Base-by-base conservation (phyloP, 2,329 filamentous ascomycete genomes). In the Chrysosporium keratinophilum region DNA sequence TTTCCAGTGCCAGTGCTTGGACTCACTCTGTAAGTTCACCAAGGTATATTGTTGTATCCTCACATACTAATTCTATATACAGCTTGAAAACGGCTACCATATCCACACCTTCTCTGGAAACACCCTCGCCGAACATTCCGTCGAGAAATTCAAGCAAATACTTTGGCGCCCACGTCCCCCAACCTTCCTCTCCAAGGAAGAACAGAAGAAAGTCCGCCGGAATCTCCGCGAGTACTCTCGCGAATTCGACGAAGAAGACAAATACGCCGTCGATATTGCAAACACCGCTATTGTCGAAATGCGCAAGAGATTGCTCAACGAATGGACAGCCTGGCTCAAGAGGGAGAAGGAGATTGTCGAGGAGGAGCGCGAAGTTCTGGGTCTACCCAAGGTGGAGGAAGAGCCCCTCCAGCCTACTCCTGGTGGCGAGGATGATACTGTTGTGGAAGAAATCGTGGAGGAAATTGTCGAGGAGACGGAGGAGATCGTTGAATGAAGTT, bases 51-150 rank as follows among this genome's bases (percentile, higher is more conserved):
- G 3, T 28, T 7, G 23, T 28, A 28, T 28, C 7, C 7, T 28
- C 7, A 7, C 7, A 9, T 37, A 19, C 34, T 42, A 3, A 67
- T 47, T 48, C 17, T 47, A 5, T 31, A 34, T 34, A 47, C 66
- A 95, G 88, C 95, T 97, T 88, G 93, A 98, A 78, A 98, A 97
- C 69, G 93, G 93, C 59, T 98, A 95, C 78, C 91, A 97, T 71
- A 76, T 98, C 58, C 97, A 96, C 79, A 90, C 95, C 69, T 98
- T 98, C 81, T 87, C 84, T 70, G 94, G 93, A 60, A 84, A 87
- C 63, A 80, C 85, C 52, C 82, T 98, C 52, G 84, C 89, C 56
- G 94, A 98, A 74, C 88, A 96, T 71, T 84, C 83, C 50, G 79
- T 95, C 56, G 93, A 98, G 61, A 94, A 94, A 73, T 97, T 98